Base-by-base conservation (phyloP, 2,329 filamentous ascomycete genomes). In the Epichloe sp. region DNA sequence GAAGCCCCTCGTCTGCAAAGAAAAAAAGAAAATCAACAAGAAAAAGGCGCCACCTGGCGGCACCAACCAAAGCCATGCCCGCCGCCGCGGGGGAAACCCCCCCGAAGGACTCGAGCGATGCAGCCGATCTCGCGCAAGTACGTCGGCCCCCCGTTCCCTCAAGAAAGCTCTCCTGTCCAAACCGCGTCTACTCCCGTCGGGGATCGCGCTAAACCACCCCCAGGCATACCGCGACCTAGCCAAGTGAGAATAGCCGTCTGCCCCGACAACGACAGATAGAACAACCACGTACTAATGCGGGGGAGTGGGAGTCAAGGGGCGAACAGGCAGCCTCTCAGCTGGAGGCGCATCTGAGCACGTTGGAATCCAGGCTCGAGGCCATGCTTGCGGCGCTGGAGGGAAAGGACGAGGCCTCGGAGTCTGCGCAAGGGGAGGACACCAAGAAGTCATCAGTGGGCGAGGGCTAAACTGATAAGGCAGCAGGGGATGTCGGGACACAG, bases 331-430 rank as follows among this genome's bases (percentile, higher is more conserved):
- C 77, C 42, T 60, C 71, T 11, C 69, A 69, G 34, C 70, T 81
- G 17, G 78, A 81, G 59, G 66, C 71, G 2, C 75, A 74, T 56
- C 68, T 81, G 47, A 67, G 69, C 8, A 72, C 59, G 36, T 68
- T 81, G 19, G 77, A 80, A 62, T 68, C 65, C 58, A 78, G 73
- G 60, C 69, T 81, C n/a, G 76, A 80, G 54, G 70, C 69, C 53
- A 65, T 81, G 21, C 67, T 81, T 21, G 73, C 72, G 15, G 70
- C 71, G 23, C 65, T 78, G 47, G 76, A 75, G 51, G 59, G 56
- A 15, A 31, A 48, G 37, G 41, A 44, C 14, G 46, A 52, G 11
- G 55, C 8, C 26, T 31, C 26, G 8, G 8, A 1, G 8, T 31
- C 26, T 31, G 49, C 26, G 53, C 14, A 48, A 12, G 17, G 11